These are phyloP conservation scores for Xylaria arbuscula DNA, from an alignment of 2,329 filamentous ascomycete species.

Conservation along the genomic window DNA sequence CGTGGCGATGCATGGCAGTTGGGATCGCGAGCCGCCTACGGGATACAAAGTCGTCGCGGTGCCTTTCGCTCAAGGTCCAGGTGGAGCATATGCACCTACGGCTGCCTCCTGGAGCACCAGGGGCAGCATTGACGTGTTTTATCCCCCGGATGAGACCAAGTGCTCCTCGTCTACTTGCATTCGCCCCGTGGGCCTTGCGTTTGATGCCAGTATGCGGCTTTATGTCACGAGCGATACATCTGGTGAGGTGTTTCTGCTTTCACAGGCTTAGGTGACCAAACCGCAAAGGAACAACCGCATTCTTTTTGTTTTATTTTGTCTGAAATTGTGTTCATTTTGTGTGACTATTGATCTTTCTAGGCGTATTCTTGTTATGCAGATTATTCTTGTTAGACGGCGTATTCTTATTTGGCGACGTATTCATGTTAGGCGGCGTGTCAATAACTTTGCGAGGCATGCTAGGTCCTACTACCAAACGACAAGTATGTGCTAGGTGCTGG, in stretches of 20 bases:
- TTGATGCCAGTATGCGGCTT: constrained; percentile 58
- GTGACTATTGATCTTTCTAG: neutral
- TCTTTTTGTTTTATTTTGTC: neutral
- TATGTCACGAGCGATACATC: constrained; percentile 66
- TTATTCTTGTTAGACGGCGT: too few relatives aligned
- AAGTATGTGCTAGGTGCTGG: neutral
- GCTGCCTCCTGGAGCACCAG: constrained; percentile 51
- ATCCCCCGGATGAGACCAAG: constrained; percentile 57
- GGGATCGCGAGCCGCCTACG: constrained; percentile 52
- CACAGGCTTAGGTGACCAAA: constrained; percentile 11
- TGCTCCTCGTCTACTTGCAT: constrained; percentile 62
- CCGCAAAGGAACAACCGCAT: neutral
- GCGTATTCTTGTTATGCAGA: too few relatives aligned
- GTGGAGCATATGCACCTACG: constrained; percentile 46
- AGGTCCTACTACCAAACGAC: neutral
- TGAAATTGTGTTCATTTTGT: neutral
- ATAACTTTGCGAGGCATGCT: too few relatives aligned
- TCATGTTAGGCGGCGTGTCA: too few relatives aligned
- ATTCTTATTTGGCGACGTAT: too few relatives aligned
- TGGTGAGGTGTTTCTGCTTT: constrained; percentile 57
- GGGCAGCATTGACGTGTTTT: constrained; percentile 60
- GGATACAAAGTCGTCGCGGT: constrained; percentile 54
- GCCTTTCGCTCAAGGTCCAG: constrained; percentile 49
- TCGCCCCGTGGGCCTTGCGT: constrained; percentile 61
- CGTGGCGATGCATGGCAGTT: constrained; percentile 72